These are phyloP conservation scores for Solanum peruvianum DNA, from an alignment of 257 asterid genomes.

Conservation along the genomic window DNA sequence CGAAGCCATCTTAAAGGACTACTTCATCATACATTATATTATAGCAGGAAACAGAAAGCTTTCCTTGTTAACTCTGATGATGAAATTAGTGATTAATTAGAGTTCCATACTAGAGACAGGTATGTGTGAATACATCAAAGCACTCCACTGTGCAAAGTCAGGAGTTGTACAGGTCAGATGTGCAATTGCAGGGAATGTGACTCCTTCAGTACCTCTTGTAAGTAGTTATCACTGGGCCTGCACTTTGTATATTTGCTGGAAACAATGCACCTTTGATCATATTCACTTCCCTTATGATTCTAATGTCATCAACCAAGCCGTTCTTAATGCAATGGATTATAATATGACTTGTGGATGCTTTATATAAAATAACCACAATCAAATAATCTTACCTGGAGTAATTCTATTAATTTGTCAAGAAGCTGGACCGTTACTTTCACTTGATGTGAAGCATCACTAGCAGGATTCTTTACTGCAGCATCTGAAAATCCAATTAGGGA, in stretches of 20 bases:
- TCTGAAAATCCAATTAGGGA: constrained; percentile 31
- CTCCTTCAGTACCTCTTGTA: background rate
- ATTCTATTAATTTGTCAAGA: background rate
- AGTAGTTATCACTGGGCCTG: background rate
- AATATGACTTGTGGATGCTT: too few relatives aligned
- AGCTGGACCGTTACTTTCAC: background rate
- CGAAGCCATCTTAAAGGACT: background rate
- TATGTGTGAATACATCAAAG: too few relatives aligned
- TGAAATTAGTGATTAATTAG: too few relatives aligned
- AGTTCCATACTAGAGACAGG: too few relatives aligned
- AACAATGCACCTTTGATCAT: background rate
- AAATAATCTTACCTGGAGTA: background rate
- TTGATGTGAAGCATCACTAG: background rate
- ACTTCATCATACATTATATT: background rate
- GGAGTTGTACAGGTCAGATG: too few relatives aligned
- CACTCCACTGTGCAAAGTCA: too few relatives aligned
- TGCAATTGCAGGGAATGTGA: background rate
- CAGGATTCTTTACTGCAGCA: background rate
- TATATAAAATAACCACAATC: background rate
- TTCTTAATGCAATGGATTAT: too few relatives aligned
- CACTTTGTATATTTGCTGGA: background rate
- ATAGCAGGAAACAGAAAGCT: too few relatives aligned
- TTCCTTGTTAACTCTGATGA: too few relatives aligned
- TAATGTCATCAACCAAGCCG: too few relatives aligned
- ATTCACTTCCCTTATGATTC: background rate